These are phyloP conservation scores for Ascosphaera aggregata DNA, from an alignment of 2,329 filamentous ascomycete species.

Conservation along the genomic window DNA sequence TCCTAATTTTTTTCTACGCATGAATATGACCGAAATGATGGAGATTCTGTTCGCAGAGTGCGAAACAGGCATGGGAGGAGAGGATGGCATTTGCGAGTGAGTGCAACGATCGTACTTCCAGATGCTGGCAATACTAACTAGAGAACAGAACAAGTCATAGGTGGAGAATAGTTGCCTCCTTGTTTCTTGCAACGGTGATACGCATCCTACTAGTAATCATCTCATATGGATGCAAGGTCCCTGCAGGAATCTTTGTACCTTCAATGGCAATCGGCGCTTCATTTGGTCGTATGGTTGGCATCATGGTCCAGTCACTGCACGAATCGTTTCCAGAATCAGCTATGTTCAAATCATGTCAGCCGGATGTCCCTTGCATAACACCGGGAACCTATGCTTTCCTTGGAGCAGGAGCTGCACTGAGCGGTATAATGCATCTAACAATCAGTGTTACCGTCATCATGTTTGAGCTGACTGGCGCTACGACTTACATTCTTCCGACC, in stretches of 20 bases:
- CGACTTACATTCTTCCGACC: constrained; percentile 91
- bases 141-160: too few species aligned
- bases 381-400: constrained; percentile 94
- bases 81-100: constrained; percentile 69
- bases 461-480: constrained; percentile 90
- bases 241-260: constrained; percentile 83
- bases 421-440: constrained; percentile 86
- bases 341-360: constrained; percentile 57
- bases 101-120: too few species aligned
- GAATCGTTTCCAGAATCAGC: constrained; percentile 60
- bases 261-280: constrained; percentile 91
- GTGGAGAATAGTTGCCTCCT: too few species aligned
- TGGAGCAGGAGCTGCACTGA: constrained; percentile 80
- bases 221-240: constrained; percentile 85
- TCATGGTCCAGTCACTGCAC: constrained; percentile 64
- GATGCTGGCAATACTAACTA: too few species aligned
- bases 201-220: constrained; percentile 64
- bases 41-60: constrained; percentile 92
- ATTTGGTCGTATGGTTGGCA: constrained; percentile 69
- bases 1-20: constrained; percentile 80
- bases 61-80: constrained; percentile 67
- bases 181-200: constrained; percentile 59
- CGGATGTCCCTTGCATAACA: constrained; percentile 69
- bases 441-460: constrained; percentile 98
- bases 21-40: constrained; percentile 99